Evolutionary conservation across 176 grass and related monocot species (phyloP), one percentile per base, ranked within the genome.

Genomic region (Phyllostachys edulis): DNA sequence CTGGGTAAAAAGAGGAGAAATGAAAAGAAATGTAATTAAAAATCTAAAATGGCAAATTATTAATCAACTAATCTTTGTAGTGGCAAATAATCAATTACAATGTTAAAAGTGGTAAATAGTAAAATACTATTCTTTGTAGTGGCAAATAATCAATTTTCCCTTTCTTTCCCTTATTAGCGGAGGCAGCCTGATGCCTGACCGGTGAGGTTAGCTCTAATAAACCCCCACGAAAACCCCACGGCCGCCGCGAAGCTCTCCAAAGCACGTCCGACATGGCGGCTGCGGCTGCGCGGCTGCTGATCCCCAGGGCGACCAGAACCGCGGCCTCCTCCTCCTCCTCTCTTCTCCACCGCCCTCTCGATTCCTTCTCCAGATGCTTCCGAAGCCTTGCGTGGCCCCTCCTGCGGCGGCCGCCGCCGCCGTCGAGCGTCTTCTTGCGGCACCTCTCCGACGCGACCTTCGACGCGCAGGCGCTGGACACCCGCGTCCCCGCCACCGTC

Each of bases 401-500:
- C 10, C 38, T 9, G 16, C 36, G 57, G 74, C 52, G 18, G 27
- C 36, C 45, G 4, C 60, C 21, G 67, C 29, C 37, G 46, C 57
- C 29, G 47, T 42, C 72, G 5, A 27, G 17, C 39, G 23, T 45
- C 50, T 79, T 68, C 66, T 29, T 32, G 42, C 71, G 73, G 69
- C 56, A 40, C 60, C 82, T 85, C 67, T 81, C 79, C 34, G 89
- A 84, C n/a, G 41, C 40, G 23, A 7, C 68, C 73, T 89, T 90
- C 57, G 81, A 86, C 6, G 57, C 84, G 21, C 84, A 89, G 71
- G 92, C 82, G 80, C 71, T 91, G 50, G 89, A 91, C 50, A 89
- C 50, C 56, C 89, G 89, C 84, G 81, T 94, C 29, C 89, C 89
- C 3, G 87, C 92, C 67, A 94, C 92, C 77, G 87, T 94, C 50